Evolutionary conservation across 352 stramenopile species (phyloP).

Genomic region (Aphanomyces euteiches): DNA sequence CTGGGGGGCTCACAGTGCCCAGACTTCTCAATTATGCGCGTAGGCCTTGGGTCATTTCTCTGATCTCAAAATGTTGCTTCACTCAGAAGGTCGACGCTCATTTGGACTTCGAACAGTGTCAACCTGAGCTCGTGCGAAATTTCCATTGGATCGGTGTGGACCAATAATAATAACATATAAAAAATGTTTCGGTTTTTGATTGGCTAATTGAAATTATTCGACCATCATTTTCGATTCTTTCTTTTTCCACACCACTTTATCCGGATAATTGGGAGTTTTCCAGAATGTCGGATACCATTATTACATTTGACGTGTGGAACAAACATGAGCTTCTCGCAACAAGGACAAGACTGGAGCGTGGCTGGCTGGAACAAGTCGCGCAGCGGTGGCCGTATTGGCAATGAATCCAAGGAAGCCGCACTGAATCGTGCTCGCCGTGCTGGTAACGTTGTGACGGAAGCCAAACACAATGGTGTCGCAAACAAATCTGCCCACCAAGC

Average conservation of each 20-base stretch:
- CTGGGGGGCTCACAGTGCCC: no score
- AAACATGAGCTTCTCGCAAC: conserved; percentile 48
- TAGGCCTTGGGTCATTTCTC: no score
- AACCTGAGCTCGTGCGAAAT: conserved; percentile 18
- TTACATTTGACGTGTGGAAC: conserved; percentile 27
- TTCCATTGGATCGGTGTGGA: conserved; percentile 7
- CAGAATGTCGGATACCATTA: not conserved
- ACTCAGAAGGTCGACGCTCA: not conserved
- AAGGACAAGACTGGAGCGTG: conserved; percentile 74
- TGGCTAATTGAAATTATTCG: not conserved
- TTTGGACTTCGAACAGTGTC: not conserved
- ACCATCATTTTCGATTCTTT: conserved; percentile 19
- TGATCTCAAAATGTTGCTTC: no score
- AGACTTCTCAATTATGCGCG: no score
- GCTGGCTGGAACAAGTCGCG: conserved; percentile 71
- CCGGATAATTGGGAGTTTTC: conserved; percentile 2
- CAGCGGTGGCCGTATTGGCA: conserved; percentile 46
- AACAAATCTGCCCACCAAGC: conserved; percentile 86
- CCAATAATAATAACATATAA: not conserved
- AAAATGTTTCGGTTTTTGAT: not conserved
- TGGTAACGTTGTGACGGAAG: conserved; percentile 68
- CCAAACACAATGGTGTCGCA: conserved; percentile 59
- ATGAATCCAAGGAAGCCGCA: conserved; percentile 50
- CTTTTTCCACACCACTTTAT: not conserved
- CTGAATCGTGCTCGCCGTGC: conserved; percentile 70